Evolutionary conservation across 1,284 basidiomycete genomes (phyloP), one percentile per base, ranked within the genome.

Genomic region (Apiotrichum laibachii): DNA sequence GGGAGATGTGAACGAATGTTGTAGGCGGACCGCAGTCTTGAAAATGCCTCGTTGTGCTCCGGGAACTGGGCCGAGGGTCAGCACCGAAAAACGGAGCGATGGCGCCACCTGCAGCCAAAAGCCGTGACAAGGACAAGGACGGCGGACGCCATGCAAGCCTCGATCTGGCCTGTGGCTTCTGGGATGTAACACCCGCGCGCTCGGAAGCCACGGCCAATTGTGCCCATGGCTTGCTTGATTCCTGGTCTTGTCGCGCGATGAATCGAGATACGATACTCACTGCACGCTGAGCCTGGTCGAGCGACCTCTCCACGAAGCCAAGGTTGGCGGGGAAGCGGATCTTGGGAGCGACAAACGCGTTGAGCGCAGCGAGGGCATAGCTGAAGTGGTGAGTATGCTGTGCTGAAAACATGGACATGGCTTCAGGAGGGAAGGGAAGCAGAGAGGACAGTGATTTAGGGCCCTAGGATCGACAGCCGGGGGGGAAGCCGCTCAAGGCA

Each of bases 281-380:
- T 19, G 44, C 53, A 3, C 44, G 43, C 35, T 54, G 44, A 4
- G 33, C 34, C 44, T 39, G 31, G 44, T 47, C 53, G 12, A 47
- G 35, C 16, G 35, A 39, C 19, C 43, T 33, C 35, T 35, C 43
- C n/a, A 46, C 35, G 13, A 39, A 39, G n/a, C n/a, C 42, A 10
- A 11, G 33, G 33, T 46, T 53, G 33, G 43, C 34, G 12, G 35
- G 33, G 45, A 39, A 44, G 44, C 44, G 42, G 21, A 37, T 13
- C 10, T 54, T 54, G 15, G 53, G 34, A 8, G 31, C 44, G 16
- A 54, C 45, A 21, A 54, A 54, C 5, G 53, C 53, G 16, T 39
- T 46, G 26, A 54, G 21, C 8, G 45, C 43, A 10, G 53, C 44
- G 18, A 47, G 45, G 21, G 53, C 53, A 35, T 54, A 47, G 6